Conservation (phyloP, 805 yeast species). For the Teunomyces lycoperdinae region DNA sequence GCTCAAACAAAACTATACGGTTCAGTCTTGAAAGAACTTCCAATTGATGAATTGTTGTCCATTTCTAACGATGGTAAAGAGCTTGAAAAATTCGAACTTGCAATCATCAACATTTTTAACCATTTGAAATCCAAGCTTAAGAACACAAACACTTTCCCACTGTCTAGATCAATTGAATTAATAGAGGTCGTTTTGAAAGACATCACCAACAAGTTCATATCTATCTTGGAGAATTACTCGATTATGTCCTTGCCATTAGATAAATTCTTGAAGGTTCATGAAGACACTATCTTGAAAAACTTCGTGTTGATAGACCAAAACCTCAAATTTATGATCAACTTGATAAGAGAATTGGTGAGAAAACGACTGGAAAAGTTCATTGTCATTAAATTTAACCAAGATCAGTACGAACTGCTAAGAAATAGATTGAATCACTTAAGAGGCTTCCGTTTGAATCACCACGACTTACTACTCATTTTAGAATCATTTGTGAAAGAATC, state of each 20-base stretch:
- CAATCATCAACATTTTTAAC: slow-evolving; percentile 48
- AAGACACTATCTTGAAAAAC: slow-evolving; percentile 21
- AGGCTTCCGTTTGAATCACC: slow-evolving; percentile 52
- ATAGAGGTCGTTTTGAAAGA: slow-evolving; percentile 65
- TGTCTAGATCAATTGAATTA: slow-evolving; percentile 59
- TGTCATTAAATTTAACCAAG: slow-evolving; percentile 56
- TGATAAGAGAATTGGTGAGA: slow-evolving; percentile 73
- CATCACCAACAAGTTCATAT: slow-evolving; percentile 43
- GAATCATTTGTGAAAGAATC: slow-evolving; percentile 14
- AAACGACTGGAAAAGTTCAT: slow-evolving; percentile 70
- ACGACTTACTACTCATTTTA: slow-evolving; percentile 41
- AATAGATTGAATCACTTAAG: slow-evolving; percentile 43
- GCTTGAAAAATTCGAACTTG: slow-evolving; percentile 42
- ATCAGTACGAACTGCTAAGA: slow-evolving; percentile 29
- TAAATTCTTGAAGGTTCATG: slow-evolving; percentile 32
- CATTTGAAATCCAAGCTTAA: slow-evolving; percentile 63
- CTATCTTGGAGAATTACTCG: slow-evolving; percentile 33
- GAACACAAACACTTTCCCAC: slow-evolving; percentile 54
- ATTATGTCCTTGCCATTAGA: slow-evolving; percentile 43
- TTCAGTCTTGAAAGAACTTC: slow-evolving; percentile 65
- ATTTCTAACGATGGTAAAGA: slow-evolving; percentile 16
- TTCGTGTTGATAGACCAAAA: slow-evolving; percentile 58
- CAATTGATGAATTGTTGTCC: slow-evolving; percentile 51
- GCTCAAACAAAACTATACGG: slow-evolving; percentile 54
- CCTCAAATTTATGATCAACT: slow-evolving; percentile 58